Conservation (phyloP, 2,329 filamentous ascomycete species). For the Phoma sp. region DNA sequence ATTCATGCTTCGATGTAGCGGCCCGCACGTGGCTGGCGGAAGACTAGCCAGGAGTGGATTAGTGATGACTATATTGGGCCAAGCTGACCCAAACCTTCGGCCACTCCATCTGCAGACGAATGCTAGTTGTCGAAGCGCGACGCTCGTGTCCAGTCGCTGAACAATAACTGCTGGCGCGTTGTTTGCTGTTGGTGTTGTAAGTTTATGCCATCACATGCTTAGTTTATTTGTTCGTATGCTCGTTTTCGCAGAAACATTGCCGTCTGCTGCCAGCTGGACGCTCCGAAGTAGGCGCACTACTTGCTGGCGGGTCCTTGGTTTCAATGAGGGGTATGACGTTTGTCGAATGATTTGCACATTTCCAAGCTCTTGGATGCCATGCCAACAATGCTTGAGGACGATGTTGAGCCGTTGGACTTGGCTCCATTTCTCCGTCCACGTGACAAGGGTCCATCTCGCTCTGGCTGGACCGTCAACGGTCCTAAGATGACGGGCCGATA, state of each 20-base stretch:
- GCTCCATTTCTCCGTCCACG: not conserved
- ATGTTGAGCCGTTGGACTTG: not conserved
- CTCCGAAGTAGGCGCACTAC: not conserved
- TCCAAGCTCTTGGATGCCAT: not conserved
- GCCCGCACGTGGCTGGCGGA: not conserved
- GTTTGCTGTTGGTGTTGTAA: not conserved
- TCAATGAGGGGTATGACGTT: too few relatives aligned
- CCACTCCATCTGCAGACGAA: not conserved
- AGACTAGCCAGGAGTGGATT: not conserved
- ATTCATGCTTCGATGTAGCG: not conserved
- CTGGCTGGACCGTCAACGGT: not conserved
- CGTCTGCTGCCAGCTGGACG: not conserved
- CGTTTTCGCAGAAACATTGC: not conserved
- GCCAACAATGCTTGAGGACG: not conserved
- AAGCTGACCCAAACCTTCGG: not conserved
- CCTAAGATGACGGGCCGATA: conserved; percentile 2
- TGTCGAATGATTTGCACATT: too few relatives aligned
- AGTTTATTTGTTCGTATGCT: too few relatives aligned
- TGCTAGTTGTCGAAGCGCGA: not conserved
- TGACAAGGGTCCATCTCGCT: not conserved
- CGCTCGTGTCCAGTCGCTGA: too few relatives aligned
- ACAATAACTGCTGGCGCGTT: too few relatives aligned
- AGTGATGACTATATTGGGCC: not conserved
- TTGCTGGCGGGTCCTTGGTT: too few relatives aligned
- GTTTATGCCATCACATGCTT: too few relatives aligned